Base-by-base conservation (phyloP, 192 early-diverging fungal species). In the Coemansia erecta region DNA sequence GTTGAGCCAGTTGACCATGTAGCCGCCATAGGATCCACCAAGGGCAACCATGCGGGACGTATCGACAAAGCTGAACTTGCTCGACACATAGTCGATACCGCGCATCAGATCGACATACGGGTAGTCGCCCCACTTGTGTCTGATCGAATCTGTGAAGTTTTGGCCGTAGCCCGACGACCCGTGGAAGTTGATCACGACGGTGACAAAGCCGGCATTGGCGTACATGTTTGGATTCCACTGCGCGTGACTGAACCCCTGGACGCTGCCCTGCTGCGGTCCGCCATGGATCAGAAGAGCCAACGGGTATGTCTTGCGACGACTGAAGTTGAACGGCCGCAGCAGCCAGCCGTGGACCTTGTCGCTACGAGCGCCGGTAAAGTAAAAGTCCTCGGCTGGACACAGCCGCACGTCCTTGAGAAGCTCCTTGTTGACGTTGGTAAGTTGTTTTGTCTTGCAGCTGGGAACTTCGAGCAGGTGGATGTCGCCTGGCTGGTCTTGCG, bases 1-100 rank as follows among this genome's bases (percentile, higher is more conserved):
- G 61, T 90, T 90, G 57, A 90, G 77, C 87, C 87, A 90, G 73
- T 90, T 90, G 60, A 85, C 80, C 87, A 89, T 88, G 58, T 82
- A 88, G 8, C 85, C 89, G 58, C 89, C 89, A 72, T 87, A 91
- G 1, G 81, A 83, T 7, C 85, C 89, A 33, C 89, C 89, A 11
- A 89, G 64, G 24, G 74, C 89, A 42, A 70, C 69, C 26, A 89
- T 62, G 14, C 84, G 72, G 2, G 60, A 60, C 3, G 58, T 39
- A 60, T 89, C 87, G 33, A 90, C 66, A 37, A 62, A 63, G 5
- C 58, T 35, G 58, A 80, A 85, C 28, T 66, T 79, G 22, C 75
- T 82, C 12, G 86, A 47, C 21, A 86, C 78, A 48, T 84, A 74
- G 53, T 86, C 80, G n/a, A 92, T 58, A 31, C 90, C 88, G 26